Base-by-base conservation (phyloP, 2,329 filamentous ascomycete genomes). In the Penicillium carneum region DNA sequence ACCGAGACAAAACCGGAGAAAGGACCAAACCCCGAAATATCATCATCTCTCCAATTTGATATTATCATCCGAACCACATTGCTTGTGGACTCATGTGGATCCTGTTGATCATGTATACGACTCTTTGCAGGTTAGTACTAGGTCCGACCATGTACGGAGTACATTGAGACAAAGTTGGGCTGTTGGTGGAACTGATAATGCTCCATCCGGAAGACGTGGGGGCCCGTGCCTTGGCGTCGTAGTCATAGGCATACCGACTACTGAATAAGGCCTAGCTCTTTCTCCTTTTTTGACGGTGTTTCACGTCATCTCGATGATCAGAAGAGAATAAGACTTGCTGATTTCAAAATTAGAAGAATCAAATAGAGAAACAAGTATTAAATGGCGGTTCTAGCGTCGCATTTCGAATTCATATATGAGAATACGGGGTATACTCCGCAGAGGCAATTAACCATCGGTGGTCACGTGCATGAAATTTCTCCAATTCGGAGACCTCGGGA, bases 1-100 rank as follows among this genome's bases (percentile, higher is more conserved):
- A 11, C 38, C 39, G 20, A 46, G 16, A 26, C 10, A 55, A 36
- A 48, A 55, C 31, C 47, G 41, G 41, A 48, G 52, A 47, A 55
- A 47, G 3, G 29, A n/a, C 23, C 23, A 4, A 18, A 36, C 39
- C 7, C 18, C 41, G 16, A 36, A 31, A 14, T 3, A 34, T n/a
- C 1, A 26, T 34, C 34, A 33, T 46, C 16, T 26, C 23, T 16
- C 51, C 26, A 23, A 36, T 23, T 54, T 46, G 41, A 54, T 34
- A 34, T 33, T 33, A 34, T 48, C 46, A 29, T 29, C n/a, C 42
- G 14, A n/a, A 29, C n/a, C 23, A 45, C 0, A 29, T 3, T 9
- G 36, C 14, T 16, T 41, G 9, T 41, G n/a, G n/a, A 26, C 4
- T 18, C 18, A 29, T 26, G 20, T 26, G 18, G 33, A 36, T 12